These are phyloP conservation scores for Kwoniella shivajii DNA, from an alignment of 1,284 basidiomycete genomes.

Conservation along the genomic window DNA sequence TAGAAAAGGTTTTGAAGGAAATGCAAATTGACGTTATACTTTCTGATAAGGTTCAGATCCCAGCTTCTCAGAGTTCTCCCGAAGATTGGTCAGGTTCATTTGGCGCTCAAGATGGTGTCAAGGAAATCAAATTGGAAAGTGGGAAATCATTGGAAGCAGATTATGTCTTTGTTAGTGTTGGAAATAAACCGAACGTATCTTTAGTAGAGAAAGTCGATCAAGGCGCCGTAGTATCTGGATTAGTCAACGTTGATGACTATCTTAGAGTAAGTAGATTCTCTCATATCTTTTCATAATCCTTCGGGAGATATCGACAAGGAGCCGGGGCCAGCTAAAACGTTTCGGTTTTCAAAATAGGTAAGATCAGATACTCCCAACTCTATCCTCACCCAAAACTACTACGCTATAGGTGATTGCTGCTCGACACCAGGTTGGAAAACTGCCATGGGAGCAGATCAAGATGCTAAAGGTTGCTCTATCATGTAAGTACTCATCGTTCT, in stretches of 20 bases:
- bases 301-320: background rate
- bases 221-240: slow-evolving; percentile 30
- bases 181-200: slow-evolving; percentile 51
- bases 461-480: slow-evolving; percentile 33
- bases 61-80: slow-evolving; percentile 12
- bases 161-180: slow-evolving; percentile 53
- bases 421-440: slow-evolving; percentile 47
- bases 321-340: too few species aligned
- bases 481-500: slow-evolving; percentile 22
- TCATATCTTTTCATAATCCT: slow-evolving; percentile 4
- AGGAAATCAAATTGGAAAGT: slow-evolving; percentile 35
- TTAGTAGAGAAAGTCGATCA: slow-evolving; percentile 42
- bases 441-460: slow-evolving; percentile 37
- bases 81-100: slow-evolving; percentile 38
- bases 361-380: slow-evolving; percentile 22
- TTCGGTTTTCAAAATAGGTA: slow-evolving; percentile 16
- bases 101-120: slow-evolving; percentile 33
- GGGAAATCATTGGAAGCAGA: slow-evolving; percentile 49
- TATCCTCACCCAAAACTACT: slow-evolving; percentile 38
- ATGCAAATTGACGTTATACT: slow-evolving; percentile 49
- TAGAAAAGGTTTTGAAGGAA: slow-evolving; percentile 42
- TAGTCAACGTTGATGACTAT: slow-evolving; percentile 49
- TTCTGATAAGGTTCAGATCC: slow-evolving; percentile 44
- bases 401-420: slow-evolving; percentile 49
- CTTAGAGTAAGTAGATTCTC: slow-evolving; percentile 31